These are phyloP conservation scores for Oryza glumipatula DNA, from an alignment of 176 grass and related monocot species.

Conservation along the genomic window DNA sequence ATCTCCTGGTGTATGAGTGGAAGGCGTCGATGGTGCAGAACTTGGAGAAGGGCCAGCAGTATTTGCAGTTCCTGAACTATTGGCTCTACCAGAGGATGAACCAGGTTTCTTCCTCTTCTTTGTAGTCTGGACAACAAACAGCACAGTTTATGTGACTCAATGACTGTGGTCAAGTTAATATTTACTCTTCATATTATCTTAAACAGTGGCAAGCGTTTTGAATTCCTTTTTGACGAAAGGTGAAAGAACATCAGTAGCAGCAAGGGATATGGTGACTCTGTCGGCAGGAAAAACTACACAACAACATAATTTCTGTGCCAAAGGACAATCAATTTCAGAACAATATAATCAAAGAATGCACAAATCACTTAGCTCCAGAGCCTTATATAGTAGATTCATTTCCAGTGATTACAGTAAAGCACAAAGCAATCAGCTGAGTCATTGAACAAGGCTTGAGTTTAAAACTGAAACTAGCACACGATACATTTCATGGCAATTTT, in stretches of 20 bases:
- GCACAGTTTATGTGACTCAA: slow-evolving; percentile 16
- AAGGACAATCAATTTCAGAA: slow-evolving; percentile 24
- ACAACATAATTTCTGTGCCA: not conserved
- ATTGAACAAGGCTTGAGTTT: not conserved
- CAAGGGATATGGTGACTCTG: not conserved
- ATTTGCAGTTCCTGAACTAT: slow-evolving; percentile 94
- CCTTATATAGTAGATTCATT: slow-evolving; percentile 12
- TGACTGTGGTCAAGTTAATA: slow-evolving; percentile 27
- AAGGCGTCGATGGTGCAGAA: slow-evolving; percentile 95
- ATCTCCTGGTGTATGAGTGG: slow-evolving; percentile 96
- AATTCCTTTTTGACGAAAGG: slow-evolving; percentile 28
- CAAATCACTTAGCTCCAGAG: not conserved
- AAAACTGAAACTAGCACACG: slow-evolving; percentile 7
- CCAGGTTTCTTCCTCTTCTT: slow-evolving; percentile 82
- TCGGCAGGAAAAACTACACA: slow-evolving; percentile 16
- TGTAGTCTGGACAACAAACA: slow-evolving; percentile 52
- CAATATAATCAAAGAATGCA: not conserved
- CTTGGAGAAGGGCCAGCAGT: slow-evolving; percentile 95
- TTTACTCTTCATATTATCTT: slow-evolving; percentile 6
- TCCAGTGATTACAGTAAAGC: not conserved
- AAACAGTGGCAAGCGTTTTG: slow-evolving; percentile 18
- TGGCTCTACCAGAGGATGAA: slow-evolving; percentile 81
- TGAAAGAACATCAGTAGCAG: slow-evolving; percentile 18
- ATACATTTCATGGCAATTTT: not conserved
- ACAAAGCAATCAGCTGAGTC: slow-evolving; percentile 7